phyloP scores from a whole-genome alignment of 768 basidiomycete species.

The Russula virescens region DNA sequence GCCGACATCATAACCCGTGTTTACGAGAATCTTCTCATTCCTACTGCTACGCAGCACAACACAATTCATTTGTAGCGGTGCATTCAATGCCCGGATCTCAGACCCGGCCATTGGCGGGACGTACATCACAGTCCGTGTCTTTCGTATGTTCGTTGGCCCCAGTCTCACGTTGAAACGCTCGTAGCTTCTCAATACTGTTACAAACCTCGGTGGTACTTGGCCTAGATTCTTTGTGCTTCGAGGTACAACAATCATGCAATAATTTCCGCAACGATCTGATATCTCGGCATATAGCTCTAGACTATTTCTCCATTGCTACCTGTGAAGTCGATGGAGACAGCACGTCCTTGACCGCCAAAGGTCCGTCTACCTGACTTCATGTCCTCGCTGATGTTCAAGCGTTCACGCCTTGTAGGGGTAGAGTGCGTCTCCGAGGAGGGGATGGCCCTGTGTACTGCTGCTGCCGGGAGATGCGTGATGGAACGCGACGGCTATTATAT shows the following conservation, averaged over 20 bases:
- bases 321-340: constrained; percentile 66
- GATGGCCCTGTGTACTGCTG: constrained; percentile 63
- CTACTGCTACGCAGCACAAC: constrained; percentile 57
- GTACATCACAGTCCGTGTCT: constrained; percentile 85
- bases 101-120: constrained; percentile 97
- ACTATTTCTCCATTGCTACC: constrained; percentile 76
- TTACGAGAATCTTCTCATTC: constrained; percentile 8
- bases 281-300: constrained; percentile 55
- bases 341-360: constrained; percentile 49
- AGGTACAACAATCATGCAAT: constrained; percentile 37
- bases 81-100: constrained; percentile 93
- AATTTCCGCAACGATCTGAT: constrained; percentile 16
- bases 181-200: constrained; percentile 89
- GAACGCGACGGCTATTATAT: constrained; percentile 91
- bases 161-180: constrained; percentile 7
- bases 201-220: constrained; percentile 98
- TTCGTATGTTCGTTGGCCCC: background rate
- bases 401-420: constrained; percentile 40
- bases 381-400: background rate
- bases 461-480: constrained; percentile 75
- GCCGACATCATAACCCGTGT: background rate
- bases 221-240: constrained; percentile 93
- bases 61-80: constrained; percentile 96
- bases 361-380: constrained; percentile 31
- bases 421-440: constrained; percentile 95